Conservation (phyloP, 805 yeast genomes). For the Yamadazyma nakazawae region DNA sequence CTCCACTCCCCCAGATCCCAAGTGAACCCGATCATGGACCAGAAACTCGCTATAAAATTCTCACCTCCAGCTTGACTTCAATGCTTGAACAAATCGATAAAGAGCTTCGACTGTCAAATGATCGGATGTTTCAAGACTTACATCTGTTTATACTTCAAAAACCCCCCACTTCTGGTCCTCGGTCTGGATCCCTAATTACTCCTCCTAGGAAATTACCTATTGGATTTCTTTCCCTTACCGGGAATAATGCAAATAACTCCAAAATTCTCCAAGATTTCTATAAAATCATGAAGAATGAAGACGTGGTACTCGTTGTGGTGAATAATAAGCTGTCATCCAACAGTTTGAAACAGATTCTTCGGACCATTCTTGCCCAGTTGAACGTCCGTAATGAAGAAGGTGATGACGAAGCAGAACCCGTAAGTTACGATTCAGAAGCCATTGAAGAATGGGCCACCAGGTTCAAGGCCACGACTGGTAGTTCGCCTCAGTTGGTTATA, state of each 20-base stretch:
- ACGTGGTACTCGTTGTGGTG: constrained; percentile 24
- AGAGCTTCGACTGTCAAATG: constrained; percentile 15
- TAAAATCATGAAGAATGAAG: constrained; percentile 5
- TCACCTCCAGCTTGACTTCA: background rate
- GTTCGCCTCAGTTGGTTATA: constrained; percentile 11
- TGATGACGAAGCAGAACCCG: constrained; percentile 16
- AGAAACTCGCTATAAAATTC: background rate
- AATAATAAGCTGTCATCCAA: constrained; percentile 28
- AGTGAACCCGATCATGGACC: background rate
- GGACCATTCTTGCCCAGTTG: constrained; percentile 33
- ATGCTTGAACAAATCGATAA: background rate
- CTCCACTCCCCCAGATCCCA: background rate
- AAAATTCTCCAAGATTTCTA: constrained; percentile 37
- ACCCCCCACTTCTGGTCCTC: background rate
- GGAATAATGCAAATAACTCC: constrained; percentile 40
- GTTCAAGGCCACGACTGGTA: background rate
- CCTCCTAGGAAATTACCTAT: constrained; percentile 21
- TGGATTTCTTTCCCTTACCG: constrained; percentile 35
- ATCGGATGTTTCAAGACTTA: constrained; percentile 26
- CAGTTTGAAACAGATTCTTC: constrained; percentile 31
- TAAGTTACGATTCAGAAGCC: constrained; percentile 34
- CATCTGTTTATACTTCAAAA: background rate
- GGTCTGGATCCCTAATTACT: background rate
- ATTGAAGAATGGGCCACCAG: constrained; percentile 5
- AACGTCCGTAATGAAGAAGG: constrained; percentile 4